Conservation (phyloP, 805 yeast genomes). For the Candida quercuum region DNA sequence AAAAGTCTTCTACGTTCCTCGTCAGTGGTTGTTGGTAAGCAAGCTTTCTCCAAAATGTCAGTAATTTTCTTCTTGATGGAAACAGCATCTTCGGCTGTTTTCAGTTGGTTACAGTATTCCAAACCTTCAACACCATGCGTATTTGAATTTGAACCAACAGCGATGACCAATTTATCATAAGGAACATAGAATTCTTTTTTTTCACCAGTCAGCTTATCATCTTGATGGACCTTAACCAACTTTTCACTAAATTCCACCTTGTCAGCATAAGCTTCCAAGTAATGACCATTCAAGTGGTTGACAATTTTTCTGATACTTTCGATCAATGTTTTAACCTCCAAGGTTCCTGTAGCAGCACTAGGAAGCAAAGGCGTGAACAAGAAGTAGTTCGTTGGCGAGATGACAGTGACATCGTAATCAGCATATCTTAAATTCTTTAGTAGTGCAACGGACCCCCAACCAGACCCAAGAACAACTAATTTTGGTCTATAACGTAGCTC, state of each 20-base stretch:
- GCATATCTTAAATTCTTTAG: constrained; percentile 46
- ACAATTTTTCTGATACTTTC: constrained; percentile 61
- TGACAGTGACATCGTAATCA: constrained; percentile 59
- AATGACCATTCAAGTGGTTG: constrained; percentile 49
- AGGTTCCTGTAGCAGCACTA: constrained; percentile 65
- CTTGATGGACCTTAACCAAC: constrained; percentile 49
- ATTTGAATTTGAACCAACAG: constrained; percentile 63
- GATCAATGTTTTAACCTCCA: constrained; percentile 57
- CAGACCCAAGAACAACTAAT: constrained; percentile 59
- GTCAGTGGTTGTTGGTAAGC: constrained; percentile 59
- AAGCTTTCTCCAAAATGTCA: constrained; percentile 52
- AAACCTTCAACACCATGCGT: constrained; percentile 72
- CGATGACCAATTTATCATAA: constrained; percentile 65
- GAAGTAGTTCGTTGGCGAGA: constrained; percentile 66
- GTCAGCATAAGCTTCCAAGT: constrained; percentile 57
- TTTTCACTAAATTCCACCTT: constrained; percentile 51
- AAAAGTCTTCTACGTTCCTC: constrained; percentile 57
- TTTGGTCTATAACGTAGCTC: constrained; percentile 44
- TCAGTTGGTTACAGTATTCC: constrained; percentile 53
- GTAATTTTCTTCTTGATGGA: constrained; percentile 50
- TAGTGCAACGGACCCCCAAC: constrained; percentile 67
- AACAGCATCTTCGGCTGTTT: constrained; percentile 63
- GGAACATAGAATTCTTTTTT: constrained; percentile 51
- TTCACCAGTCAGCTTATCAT: constrained; percentile 36
- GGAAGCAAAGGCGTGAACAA: constrained; percentile 67